Base-by-base conservation (phyloP, 2,329 filamentous ascomycete species). In the Cladosporium sp. region DNA sequence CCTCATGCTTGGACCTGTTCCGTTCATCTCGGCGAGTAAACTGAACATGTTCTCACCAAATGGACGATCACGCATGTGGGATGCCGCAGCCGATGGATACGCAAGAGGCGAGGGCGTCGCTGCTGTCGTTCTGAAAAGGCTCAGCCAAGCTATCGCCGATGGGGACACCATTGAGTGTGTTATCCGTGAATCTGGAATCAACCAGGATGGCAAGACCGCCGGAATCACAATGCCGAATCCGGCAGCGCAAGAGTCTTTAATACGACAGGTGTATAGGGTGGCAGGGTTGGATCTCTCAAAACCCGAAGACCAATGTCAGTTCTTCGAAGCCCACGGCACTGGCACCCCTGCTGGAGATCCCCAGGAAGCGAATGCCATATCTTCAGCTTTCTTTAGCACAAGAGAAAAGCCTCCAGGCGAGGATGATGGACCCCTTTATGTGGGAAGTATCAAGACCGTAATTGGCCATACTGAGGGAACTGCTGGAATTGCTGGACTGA, bases 61-160 rank as follows among this genome's bases (percentile, higher is more conserved):
- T 18, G 51, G 51, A 5, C 25, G 51, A n/a, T 54, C 13, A 16
- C 58, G 53, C 23, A 73, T 71, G 2, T 80, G 74, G 46, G 72
- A 75, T 13, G 73, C 70, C 2, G 68, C 70, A 3, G 84, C 82
- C 0, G 74, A 84, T 67, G 84, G 83, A 3, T 85, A 79, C 71
- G 83, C 78, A 25, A 78, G 84, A 0, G 84, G 83, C 11, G 86
- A 88, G 60, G 85, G 84, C 0, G 73, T 85, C 10, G 79, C 79
- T 1, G 75, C 77, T 0, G 68, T 88, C 0, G 72, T 87, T 0
- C 67, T 89, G 0, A 63, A 66, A 30, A 48, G 26, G 1, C 26
- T 67, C 2, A 26, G 18, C 11, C 26, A 66, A 13, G 64, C 66
- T 2, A 66, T 67, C 30, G 25, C 25, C n/a, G 54, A 64, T 18